phyloP scores from a whole-genome alignment of 768 basidiomycete genomes.

The Mycena vulgaris region DNA sequence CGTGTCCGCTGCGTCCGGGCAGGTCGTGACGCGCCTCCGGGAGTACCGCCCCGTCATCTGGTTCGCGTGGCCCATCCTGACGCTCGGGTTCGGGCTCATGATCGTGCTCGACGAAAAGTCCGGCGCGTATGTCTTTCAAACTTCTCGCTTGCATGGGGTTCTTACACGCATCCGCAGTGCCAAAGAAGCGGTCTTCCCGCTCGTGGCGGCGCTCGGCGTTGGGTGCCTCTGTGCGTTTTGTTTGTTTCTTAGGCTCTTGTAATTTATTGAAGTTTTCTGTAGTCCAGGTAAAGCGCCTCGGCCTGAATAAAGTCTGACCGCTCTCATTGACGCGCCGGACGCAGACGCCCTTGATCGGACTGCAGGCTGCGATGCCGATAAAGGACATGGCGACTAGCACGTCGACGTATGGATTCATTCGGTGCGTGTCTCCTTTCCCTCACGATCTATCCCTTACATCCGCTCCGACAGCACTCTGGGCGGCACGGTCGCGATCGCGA shows the following conservation, averaged over 20 bases:
- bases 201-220: conserved; percentile 76
- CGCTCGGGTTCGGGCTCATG: conserved; percentile 82
- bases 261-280: conserved; percentile 26
- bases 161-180: conserved; percentile 59
- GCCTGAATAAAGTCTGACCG: too few relatives aligned
- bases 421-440: conserved; percentile 38
- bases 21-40: conserved; percentile 70
- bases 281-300: conserved; percentile 18
- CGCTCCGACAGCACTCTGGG: conserved; percentile 61
- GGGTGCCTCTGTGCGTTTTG: conserved; percentile 62
- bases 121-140: conserved; percentile 55
- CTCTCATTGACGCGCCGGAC: conserved; percentile 18
- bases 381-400: conserved; percentile 91
- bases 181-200: conserved; percentile 72
- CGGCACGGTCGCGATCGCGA: conserved; percentile 82
- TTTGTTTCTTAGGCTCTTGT: conserved; percentile 61
- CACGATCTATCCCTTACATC: neutral
- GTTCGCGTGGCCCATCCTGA: conserved; percentile 68
- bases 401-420: conserved; percentile 77
- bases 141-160: neutral
- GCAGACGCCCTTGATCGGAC: conserved; percentile 76
- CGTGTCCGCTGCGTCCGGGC: conserved; percentile 70
- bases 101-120: conserved; percentile 74
- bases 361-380: conserved; percentile 91
- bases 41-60: conserved; percentile 76